A percentile compares a stretch with the other conserved stretches of the same genome.
Evolutionary conservation across 1,284 basidiomycete genomes (phyloP).

Genomic region (Afroboletus lepidellus): DNA sequence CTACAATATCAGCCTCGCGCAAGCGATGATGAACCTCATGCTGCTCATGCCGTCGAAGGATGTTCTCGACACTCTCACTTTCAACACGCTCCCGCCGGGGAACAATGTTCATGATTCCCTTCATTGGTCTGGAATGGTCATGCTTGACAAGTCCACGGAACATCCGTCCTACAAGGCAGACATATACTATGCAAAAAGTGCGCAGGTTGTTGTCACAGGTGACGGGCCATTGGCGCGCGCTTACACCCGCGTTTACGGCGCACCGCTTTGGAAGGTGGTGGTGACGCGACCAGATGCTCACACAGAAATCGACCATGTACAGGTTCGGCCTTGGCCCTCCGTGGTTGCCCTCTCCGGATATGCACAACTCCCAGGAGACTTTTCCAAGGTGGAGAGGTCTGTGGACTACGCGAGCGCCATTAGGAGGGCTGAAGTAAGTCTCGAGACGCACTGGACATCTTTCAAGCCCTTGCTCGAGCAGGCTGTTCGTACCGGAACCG

Average conservation of each 20-base stretch:
- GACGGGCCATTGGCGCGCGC: not conserved
- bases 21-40: conserved; percentile 9
- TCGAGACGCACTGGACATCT: not conserved
- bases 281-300: not conserved
- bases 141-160: conserved; percentile 1
- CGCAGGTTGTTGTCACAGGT: not conserved
- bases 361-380: conserved; percentile 3
- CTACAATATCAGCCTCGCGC: not conserved
- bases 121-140: conserved; percentile 13
- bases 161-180: conserved; percentile 13
- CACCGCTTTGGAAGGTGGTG: conserved; percentile 7
- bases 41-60: conserved; percentile 4
- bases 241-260: not conserved
- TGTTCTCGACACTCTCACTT: conserved; percentile 10
- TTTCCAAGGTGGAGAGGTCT: conserved; percentile 8
- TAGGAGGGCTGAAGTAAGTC: conserved; percentile 1
- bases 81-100: conserved; percentile 4
- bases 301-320: not conserved
- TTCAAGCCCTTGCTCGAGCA: conserved; percentile 5
- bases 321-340: conserved; percentile 1
- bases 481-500: too few species aligned
- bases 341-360: not conserved
- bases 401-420: not conserved
- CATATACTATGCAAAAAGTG: conserved; percentile 1
- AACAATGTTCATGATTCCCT: not conserved